Percentiles rank a stretch among this genome's conserved stretches.
phyloP scores from a whole-genome alignment of 306 rosid genomes.

The Styphnolobium japonicum region DNA sequence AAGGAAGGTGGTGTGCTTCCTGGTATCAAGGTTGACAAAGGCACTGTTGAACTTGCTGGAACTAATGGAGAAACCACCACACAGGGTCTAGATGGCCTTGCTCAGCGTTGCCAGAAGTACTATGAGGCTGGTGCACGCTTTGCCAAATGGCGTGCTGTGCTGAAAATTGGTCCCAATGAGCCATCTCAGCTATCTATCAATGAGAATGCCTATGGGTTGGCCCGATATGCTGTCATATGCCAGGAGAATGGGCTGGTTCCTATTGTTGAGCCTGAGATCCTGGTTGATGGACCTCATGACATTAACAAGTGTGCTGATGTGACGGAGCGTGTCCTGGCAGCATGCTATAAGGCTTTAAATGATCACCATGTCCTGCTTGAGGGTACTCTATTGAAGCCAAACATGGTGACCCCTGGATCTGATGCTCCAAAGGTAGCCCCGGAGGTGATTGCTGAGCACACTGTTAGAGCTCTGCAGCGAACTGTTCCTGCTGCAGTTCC shows the following conservation, averaged over 20 bases:
- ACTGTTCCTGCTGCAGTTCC: constrained; percentile 43
- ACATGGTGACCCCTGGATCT: constrained; percentile 47
- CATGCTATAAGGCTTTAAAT: constrained; percentile 41
- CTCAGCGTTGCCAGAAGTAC: constrained; percentile 34
- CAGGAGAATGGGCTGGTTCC: constrained; percentile 47
- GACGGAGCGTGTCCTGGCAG: constrained; percentile 36
- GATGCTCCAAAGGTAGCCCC: constrained; percentile 38
- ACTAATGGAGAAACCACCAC: constrained; percentile 43
- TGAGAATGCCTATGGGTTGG: constrained; percentile 41
- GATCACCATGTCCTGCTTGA: constrained; percentile 45
- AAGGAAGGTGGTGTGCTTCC: constrained; percentile 43
- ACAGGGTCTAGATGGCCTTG: constrained; percentile 47
- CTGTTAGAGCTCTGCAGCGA: constrained; percentile 37
- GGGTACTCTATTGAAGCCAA: constrained; percentile 45
- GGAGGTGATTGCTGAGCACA: constrained; percentile 38
- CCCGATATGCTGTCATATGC: constrained; percentile 42
- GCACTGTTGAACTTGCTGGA: constrained; percentile 38
- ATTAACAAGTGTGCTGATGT: constrained; percentile 33
- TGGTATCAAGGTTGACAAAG: constrained; percentile 51
- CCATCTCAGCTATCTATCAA: constrained; percentile 37
- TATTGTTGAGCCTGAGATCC: constrained; percentile 50
- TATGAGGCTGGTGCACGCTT: constrained; percentile 42
- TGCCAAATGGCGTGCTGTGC: constrained; percentile 44
- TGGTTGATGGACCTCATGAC: constrained; percentile 45
- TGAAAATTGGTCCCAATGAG: constrained; percentile 39